These are phyloP conservation scores for Penicillium sp. DNA, from an alignment of 2,329 filamentous ascomycete species.

Conservation along the genomic window DNA sequence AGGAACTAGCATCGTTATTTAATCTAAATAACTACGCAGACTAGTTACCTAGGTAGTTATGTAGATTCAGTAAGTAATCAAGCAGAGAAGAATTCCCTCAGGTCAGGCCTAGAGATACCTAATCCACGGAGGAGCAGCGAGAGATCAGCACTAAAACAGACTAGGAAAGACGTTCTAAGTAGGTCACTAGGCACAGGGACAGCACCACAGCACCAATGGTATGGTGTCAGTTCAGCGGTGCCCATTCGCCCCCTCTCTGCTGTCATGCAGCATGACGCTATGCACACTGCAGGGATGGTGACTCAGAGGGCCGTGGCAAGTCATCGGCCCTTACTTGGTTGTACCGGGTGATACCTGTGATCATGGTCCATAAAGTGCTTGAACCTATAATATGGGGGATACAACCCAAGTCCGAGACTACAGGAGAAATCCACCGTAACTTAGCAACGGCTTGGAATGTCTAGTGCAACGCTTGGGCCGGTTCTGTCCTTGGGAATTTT, in stretches of 20 bases:
- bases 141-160: background rate
- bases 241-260: constrained; percentile 5
- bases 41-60: too few relatives aligned
- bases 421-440: background rate
- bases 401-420: background rate
- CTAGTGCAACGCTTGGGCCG: constrained; percentile 12
- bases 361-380: background rate
- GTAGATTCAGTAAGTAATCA: too few relatives aligned
- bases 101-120: background rate
- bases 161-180: background rate
- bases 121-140: background rate
- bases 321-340: constrained; percentile 22
- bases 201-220: constrained; percentile 8
- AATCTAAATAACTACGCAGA: too few relatives aligned
- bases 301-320: constrained; percentile 18
- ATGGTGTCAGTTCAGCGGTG: constrained; percentile 8
- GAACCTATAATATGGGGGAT: background rate
- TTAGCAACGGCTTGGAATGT: constrained; percentile 12
- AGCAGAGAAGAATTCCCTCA: background rate
- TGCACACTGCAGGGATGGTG: constrained; percentile 22
- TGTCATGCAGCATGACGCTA: constrained; percentile 22
- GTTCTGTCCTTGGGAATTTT: background rate
- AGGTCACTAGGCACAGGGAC: background rate
- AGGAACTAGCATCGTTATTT: too few relatives aligned
- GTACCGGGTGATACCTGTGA: constrained; percentile 19